phyloP scores from a whole-genome alignment of 805 yeast species.

The Blastobotrys terrestris region DNA sequence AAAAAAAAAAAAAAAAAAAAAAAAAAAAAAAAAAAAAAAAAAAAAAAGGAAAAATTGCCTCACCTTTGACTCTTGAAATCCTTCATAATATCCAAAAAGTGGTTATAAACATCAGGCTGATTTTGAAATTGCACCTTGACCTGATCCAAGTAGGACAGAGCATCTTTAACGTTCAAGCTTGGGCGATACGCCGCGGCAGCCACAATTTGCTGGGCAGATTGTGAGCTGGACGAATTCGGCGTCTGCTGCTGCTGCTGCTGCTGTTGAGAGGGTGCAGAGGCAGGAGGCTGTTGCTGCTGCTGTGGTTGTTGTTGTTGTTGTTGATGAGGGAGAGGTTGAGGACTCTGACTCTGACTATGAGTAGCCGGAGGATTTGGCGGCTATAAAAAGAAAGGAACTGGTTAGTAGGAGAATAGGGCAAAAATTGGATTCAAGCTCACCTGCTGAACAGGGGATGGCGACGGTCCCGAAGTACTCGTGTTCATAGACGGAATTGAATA shows the following conservation, averaged over 20 bases:
- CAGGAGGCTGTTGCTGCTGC: conserved; percentile 6
- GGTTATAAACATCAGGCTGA: conserved; percentile 94
- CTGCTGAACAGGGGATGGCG: conserved; percentile 2
- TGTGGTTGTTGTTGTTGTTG: conserved; percentile 11
- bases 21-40: too few relatives aligned
- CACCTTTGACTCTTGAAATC: conserved; percentile 91
- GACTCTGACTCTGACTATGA: conserved; percentile 3
- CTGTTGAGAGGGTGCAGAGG: background rate
- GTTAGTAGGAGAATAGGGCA: too few relatives aligned
- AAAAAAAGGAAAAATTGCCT: conserved; percentile 27
- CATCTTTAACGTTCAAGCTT: conserved; percentile 76
- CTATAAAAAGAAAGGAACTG: too few relatives aligned
- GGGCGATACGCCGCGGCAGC: conserved; percentile 16
- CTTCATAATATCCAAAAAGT: conserved; percentile 95
- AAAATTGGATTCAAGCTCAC: conserved; percentile 7
- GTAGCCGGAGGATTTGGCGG: background rate
- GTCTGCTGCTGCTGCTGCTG: conserved; percentile 15
- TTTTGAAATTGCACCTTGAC: conserved; percentile 87
- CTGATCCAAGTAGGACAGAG: conserved; percentile 89
- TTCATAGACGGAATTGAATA: background rate
- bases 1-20: conserved; percentile 6
- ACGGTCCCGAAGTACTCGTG: background rate
- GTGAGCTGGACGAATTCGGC: conserved; percentile 12
- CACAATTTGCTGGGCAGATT: conserved; percentile 21
- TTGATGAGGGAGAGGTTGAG: conserved; percentile 9